Percentiles rank a stretch among this genome's conserved stretches.
These are phyloP conservation scores for Dioscorea zingiberensis DNA, from an alignment of 106 monocot species.

Conservation along the genomic window DNA sequence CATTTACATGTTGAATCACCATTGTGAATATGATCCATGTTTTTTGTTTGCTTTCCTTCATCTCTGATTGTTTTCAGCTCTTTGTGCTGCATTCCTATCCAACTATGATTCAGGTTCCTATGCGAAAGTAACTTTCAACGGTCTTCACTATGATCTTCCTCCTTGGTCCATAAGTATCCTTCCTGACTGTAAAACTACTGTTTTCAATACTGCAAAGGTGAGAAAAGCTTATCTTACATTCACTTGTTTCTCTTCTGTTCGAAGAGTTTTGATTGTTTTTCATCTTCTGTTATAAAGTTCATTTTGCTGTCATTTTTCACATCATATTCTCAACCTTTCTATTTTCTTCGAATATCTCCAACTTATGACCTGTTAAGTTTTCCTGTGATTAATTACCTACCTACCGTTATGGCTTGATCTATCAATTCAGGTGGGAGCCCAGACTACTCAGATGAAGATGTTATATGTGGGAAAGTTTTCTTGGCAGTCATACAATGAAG, in stretches of 20 bases:
- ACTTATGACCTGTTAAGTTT: no score
- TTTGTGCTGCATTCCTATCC: constrained; percentile 38
- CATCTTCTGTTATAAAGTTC: no score
- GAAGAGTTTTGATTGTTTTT: no score
- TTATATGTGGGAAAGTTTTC: constrained; percentile 17
- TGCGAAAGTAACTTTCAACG: constrained; percentile 33
- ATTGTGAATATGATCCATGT: no score
- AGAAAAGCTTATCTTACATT: background rate
- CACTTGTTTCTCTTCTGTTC: background rate
- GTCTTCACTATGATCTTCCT: constrained; percentile 31
- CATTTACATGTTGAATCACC: no score
- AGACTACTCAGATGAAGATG: constrained; percentile 25
- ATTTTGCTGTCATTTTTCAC: background rate
- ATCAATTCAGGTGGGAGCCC: constrained; percentile 20
- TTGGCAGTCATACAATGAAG: constrained; percentile 35
- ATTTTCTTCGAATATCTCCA: no score
- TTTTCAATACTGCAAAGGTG: constrained; percentile 44
- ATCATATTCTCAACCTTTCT: no score
- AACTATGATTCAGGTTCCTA: constrained; percentile 21
- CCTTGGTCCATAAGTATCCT: constrained; percentile 53
- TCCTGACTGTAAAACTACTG: constrained; percentile 38
- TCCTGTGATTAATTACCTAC: no score
- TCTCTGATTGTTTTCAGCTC: no score
- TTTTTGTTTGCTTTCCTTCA: no score
- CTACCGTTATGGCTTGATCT: no score